Percentiles rank a stretch among this genome's conserved stretches.
These are phyloP conservation scores for Cydonia oblonga DNA, from an alignment of 331 rosid genomes.

Conservation along the genomic window DNA sequence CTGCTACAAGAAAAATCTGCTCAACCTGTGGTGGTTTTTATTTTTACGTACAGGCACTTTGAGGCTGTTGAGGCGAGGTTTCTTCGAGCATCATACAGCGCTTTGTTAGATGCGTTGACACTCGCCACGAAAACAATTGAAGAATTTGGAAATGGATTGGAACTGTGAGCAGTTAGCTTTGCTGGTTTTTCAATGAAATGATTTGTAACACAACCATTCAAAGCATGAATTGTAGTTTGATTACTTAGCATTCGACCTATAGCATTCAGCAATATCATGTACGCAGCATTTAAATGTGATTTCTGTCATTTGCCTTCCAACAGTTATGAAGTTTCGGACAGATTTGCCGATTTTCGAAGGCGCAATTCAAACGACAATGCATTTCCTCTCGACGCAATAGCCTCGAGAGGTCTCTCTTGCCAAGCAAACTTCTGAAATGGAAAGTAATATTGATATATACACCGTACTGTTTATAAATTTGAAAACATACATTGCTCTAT, in stretches of 20 bases:
- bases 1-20: background rate
- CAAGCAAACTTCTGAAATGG: background rate
- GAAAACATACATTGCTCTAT: conserved; percentile 1
- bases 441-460: conserved; percentile 1
- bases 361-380: background rate
- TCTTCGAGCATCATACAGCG: conserved; percentile 80
- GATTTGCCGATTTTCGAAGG: too few species aligned
- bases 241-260: background rate
- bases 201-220: background rate
- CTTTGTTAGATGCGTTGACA: conserved; percentile 63
- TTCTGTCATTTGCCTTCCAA: too few species aligned
- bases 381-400: background rate
- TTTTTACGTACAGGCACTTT: conserved; percentile 43
- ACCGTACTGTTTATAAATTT: background rate
- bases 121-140: conserved; percentile 76
- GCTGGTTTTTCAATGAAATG: background rate
- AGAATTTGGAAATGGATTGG: conserved; percentile 60
- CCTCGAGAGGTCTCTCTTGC: background rate
- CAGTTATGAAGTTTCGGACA: background rate
- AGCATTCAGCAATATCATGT: background rate
- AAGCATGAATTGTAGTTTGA: conserved; percentile 1
- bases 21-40: background rate
- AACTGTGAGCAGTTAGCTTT: conserved; percentile 21
- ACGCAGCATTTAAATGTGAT: background rate
- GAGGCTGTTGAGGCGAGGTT: conserved; percentile 87